These are phyloP conservation scores for Macrolepiota dolichaula DNA, from an alignment of 768 basidiomycete species.

Conservation along the genomic window DNA sequence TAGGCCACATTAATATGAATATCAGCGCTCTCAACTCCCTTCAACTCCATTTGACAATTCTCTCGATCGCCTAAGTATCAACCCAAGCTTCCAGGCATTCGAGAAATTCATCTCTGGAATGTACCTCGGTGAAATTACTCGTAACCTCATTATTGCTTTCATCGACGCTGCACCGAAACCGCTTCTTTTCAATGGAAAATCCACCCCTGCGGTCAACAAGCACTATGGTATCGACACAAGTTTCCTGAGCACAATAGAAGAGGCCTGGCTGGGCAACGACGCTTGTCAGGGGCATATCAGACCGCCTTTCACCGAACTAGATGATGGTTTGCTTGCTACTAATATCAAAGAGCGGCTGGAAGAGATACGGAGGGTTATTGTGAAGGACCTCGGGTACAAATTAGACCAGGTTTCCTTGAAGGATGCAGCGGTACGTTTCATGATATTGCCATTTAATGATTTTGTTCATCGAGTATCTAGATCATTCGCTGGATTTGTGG, in stretches of 20 bases:
- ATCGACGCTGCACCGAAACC: conserved; percentile 71
- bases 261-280: conserved; percentile 58
- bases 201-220: conserved; percentile 68
- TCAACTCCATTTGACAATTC: conserved; percentile 89
- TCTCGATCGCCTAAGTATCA: conserved; percentile 91
- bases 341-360: conserved; percentile 39
- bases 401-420: conserved; percentile 50
- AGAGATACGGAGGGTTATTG: conserved; percentile 57
- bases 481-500: conserved; percentile 79
- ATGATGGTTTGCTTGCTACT: conserved; percentile 27
- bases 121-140: conserved; percentile 95
- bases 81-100: conserved; percentile 88
- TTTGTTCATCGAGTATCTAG: conserved; percentile 29
- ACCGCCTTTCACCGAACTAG: conserved; percentile 36
- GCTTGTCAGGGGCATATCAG: conserved; percentile 23
- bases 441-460: background rate
- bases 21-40: conserved; percentile 77
- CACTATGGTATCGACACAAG: conserved; percentile 97
- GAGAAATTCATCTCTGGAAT: conserved; percentile 99
- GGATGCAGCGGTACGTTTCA: conserved; percentile 48
- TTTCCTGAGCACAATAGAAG: conserved; percentile 82
- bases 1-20: background rate
- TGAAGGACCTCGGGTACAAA: conserved; percentile 57
- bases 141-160: conserved; percentile 80
- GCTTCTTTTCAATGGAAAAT: conserved; percentile 78